Conservation (phyloP, 257 asterid species). For the Fraxinus pennsylvanica region DNA sequence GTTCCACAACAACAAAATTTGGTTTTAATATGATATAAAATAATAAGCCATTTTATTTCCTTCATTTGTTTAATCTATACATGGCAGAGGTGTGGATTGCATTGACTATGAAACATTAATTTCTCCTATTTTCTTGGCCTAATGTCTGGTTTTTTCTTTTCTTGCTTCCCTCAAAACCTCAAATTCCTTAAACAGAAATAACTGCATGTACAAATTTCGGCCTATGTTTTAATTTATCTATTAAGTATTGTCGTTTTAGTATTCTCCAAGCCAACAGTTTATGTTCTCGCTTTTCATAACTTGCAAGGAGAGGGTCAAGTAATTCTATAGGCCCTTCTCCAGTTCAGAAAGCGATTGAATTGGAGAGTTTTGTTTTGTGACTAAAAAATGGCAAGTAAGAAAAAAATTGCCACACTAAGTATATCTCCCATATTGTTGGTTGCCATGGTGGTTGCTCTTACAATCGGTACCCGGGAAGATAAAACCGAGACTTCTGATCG, state of each 20-base stretch:
- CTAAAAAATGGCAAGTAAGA: not conserved
- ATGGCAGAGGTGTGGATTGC: not conserved
- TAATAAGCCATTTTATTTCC: not conserved
- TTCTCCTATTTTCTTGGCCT: not conserved
- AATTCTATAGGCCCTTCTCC: conserved; percentile 28
- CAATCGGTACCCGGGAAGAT: conserved; percentile 21
- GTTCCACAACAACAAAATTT: too few relatives aligned
- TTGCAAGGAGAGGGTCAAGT: conserved; percentile 26
- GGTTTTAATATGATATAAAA: not conserved
- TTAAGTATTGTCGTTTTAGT: not conserved
- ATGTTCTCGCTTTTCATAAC: conserved; percentile 5
- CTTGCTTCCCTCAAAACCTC: not conserved
- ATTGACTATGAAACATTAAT: not conserved
- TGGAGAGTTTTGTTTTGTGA: not conserved
- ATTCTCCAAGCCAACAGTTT: not conserved
- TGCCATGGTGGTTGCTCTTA: conserved; percentile 58
- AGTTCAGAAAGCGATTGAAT: not conserved
- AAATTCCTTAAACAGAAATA: not conserved
- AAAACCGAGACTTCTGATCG: not conserved
- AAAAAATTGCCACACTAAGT: conserved; percentile 35
- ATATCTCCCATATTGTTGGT: conserved; percentile 49
- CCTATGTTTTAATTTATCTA: not conserved
- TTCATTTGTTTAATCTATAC: not conserved
- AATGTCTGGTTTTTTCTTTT: not conserved
- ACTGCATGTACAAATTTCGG: not conserved